Evolutionary conservation across 352 stramenopile genomes (phyloP).

Genomic region (Pythium biforme): DNA sequence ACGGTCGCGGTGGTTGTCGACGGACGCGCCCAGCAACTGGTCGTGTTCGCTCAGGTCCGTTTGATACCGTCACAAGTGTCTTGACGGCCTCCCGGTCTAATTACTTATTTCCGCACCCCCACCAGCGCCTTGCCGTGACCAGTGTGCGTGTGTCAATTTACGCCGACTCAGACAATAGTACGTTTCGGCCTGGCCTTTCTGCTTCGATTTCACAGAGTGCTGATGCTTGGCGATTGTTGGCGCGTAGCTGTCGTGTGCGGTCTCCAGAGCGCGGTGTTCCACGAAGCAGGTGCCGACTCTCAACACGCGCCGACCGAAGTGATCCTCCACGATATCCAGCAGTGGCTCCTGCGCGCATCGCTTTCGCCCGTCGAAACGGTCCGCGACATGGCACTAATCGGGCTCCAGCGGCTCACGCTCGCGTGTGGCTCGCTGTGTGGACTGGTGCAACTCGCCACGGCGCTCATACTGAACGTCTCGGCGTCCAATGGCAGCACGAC

Average conservation of each 20-base stretch:
- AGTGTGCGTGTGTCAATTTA: conserved; percentile 15
- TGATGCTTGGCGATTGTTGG: no score
- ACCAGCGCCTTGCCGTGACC: conserved; percentile 14
- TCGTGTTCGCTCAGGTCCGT: conserved; percentile 24
- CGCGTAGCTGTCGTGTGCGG: conserved; percentile 32
- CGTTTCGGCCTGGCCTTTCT: background rate
- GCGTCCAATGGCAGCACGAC: background rate
- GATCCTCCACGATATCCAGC: conserved; percentile 61
- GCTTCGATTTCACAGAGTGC: background rate
- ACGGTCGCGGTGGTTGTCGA: conserved; percentile 26
- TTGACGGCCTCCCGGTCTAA: background rate
- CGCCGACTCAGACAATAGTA: conserved; percentile 9
- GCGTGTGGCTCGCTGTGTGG: conserved; percentile 80
- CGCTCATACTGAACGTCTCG: conserved; percentile 57
- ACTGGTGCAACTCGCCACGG: conserved; percentile 64
- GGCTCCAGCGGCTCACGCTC: conserved; percentile 60
- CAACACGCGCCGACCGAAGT: conserved; percentile 49
- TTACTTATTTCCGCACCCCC: background rate
- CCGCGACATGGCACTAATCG: conserved; percentile 60
- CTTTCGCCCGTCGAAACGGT: conserved; percentile 44
- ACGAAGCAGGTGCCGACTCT: conserved; percentile 41
- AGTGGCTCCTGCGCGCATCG: conserved; percentile 66
- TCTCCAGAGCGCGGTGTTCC: conserved; percentile 49
- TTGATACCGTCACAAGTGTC: background rate
- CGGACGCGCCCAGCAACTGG: conserved; percentile 12